Base-by-base conservation (phyloP, 257 asterid species). In the Galeopsis tetrahit region DNA sequence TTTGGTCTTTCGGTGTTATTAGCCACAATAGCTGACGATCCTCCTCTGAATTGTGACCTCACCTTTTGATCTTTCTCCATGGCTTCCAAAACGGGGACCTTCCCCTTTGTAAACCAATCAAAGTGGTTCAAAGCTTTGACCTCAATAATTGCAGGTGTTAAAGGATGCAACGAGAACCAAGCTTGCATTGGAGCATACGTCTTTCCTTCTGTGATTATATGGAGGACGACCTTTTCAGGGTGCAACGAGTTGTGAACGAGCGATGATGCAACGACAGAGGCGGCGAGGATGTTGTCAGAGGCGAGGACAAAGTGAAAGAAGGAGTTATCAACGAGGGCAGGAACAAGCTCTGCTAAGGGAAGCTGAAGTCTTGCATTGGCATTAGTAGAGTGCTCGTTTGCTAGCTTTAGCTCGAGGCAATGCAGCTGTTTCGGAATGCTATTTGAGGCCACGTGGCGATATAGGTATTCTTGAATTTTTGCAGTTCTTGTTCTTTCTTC, bases 361-460 rank as follows among this genome's bases (percentile, higher is more conserved):
- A 95, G 93, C 83, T 90, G 98, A 75, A 84, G 96, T 13, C 99
- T 95, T 56, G 99, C 99, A 3, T 86, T 78, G 34, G 96, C 90
- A 32, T 92, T 95, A 7, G 71, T 87, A 3, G 99, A 81, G 78
- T 95, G 97, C 87, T 95, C 98, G 8, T 86, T 85, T 49, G 98
- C 97, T 59, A 95, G 86, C 62, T 72, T 88, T 63, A 95, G 88
- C 43, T 93, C 74, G 3, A 95, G 93, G 83, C 99, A 95, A 66
- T 92, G 95, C 44, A 92, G 96, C 81, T 90, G 98, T 70, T 92
- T 95, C 0, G 99, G 98, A 32, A 95, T 95, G 89, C 99, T 89
- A 69, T 97, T 95, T 10, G 99, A 95, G 56, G 99, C 98, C 66
- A 95, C 99, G 17, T 95, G 98, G 9, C 99, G 97, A 51, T 95